Percentiles rank a stretch among this genome's conserved stretches.
Conservation (phyloP, 768 basidiomycete genomes). For the Suillus cothurnatus region DNA sequence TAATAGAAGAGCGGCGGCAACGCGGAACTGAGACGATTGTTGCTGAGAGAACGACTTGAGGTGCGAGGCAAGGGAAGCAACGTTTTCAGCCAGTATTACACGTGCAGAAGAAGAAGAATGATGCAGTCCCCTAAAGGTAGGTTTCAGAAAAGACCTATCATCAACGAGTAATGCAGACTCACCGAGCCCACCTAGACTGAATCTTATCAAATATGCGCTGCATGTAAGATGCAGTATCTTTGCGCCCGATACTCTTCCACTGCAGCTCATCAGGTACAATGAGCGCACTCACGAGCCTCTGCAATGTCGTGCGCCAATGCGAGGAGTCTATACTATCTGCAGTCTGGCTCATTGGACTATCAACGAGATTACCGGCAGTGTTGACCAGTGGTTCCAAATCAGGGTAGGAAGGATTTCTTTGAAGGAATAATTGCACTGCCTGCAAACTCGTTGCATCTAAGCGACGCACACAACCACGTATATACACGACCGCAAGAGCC, state of each 20-base stretch:
- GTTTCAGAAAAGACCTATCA: neutral
- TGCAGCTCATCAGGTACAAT: neutral
- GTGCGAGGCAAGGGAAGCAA: conserved; percentile 21
- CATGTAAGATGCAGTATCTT: neutral
- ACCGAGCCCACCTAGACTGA: conserved; percentile 4
- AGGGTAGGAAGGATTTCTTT: conserved; percentile 20
- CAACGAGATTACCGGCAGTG: no score
- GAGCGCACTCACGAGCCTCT: neutral
- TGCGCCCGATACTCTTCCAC: neutral
- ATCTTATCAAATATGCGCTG: neutral
- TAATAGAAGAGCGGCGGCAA: conserved; percentile 32
- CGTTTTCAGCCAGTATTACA: conserved; percentile 30
- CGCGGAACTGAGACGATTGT: conserved; percentile 28
- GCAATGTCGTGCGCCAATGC: neutral
- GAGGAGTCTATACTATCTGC: neutral
- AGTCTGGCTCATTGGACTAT: neutral
- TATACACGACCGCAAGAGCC: conserved; percentile 30
- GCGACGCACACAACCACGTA: conserved; percentile 32
- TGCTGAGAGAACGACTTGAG: conserved; percentile 30
- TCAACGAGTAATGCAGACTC: neutral
- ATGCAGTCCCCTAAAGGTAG: conserved; percentile 37
- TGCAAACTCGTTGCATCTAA: conserved; percentile 28
- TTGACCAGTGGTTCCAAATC: conserved; percentile 17
- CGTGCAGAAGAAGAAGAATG: conserved; percentile 34
- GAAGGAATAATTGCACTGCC: conserved; percentile 22